These are phyloP conservation scores for Bromus sterilis DNA, from an alignment of 176 grass and related monocot species.

Conservation along the genomic window DNA sequence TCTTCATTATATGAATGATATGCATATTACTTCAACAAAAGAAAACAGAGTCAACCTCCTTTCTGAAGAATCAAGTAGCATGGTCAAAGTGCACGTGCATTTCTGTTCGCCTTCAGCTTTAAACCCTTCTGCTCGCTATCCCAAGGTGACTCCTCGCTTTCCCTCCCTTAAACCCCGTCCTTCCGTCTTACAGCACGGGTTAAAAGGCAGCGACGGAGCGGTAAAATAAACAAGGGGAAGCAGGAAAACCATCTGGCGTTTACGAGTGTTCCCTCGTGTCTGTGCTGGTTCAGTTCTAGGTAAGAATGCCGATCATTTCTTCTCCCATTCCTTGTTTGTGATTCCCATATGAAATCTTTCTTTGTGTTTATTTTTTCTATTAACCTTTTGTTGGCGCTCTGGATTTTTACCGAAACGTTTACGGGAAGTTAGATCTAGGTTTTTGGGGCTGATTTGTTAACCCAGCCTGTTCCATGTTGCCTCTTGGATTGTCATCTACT, in stretches of 20 bases:
- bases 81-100: too few relatives aligned
- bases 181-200: background rate
- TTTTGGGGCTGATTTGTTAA: background rate
- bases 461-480: too few relatives aligned
- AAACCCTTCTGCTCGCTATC: too few relatives aligned
- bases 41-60: too few relatives aligned
- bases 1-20: too few relatives aligned
- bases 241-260: background rate
- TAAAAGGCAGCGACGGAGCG: background rate
- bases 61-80: too few relatives aligned
- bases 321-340: background rate
- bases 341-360: background rate
- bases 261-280: slow-evolving; percentile 33
- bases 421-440: background rate
- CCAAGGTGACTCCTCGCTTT: too few relatives aligned
- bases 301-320: slow-evolving; percentile 32
- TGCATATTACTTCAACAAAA: too few relatives aligned
- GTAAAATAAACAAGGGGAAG: background rate
- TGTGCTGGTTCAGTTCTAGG: slow-evolving; percentile 22
- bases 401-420: background rate
- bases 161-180: background rate
- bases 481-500: too few relatives aligned
- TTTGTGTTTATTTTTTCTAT: background rate
- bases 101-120: too few relatives aligned
- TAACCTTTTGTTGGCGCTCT: too few relatives aligned